phyloP scores from a whole-genome alignment of 2,329 filamentous ascomycete genomes.

The Bimuria novae-zelandiae region DNA sequence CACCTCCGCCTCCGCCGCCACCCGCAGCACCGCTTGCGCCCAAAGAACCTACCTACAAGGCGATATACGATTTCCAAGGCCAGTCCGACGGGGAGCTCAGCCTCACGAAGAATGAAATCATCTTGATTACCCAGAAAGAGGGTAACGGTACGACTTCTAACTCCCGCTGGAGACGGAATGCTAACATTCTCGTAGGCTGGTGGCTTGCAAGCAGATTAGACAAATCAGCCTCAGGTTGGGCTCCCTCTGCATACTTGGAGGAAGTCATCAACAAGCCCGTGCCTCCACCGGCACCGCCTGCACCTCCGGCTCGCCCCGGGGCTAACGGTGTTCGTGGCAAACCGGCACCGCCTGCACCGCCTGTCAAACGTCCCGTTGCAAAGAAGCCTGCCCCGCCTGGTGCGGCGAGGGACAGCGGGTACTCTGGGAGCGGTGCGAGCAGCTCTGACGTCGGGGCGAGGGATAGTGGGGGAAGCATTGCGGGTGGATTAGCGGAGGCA shows the following conservation, averaged over 20 bases:
- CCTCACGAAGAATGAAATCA: slow-evolving; percentile 76
- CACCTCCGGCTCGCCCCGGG: slow-evolving; percentile 58
- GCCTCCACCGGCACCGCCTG: slow-evolving; percentile 59
- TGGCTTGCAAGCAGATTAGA: slow-evolving; percentile 83
- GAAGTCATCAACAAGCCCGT: slow-evolving; percentile 67
- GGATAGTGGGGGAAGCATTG: slow-evolving; percentile 50
- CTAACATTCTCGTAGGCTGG: slow-evolving; percentile 69
- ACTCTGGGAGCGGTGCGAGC: slow-evolving; percentile 48
- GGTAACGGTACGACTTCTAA: slow-evolving; percentile 73
- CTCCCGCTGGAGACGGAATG: slow-evolving; percentile 1
- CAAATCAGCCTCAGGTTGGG: slow-evolving; percentile 81
- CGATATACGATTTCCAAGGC: slow-evolving; percentile 88
- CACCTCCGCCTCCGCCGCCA: slow-evolving; percentile 67
- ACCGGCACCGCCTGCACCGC: slow-evolving; percentile 75
- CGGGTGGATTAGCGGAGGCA: slow-evolving; percentile 57
- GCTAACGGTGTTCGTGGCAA: slow-evolving; percentile 65
- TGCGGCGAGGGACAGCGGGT: slow-evolving; percentile 69
- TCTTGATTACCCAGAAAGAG: slow-evolving; percentile 93
- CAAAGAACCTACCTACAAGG: slow-evolving; percentile 80
- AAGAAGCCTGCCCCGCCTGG: slow-evolving; percentile 72
- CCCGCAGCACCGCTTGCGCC: slow-evolving; percentile 62
- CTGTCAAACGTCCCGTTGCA: slow-evolving; percentile 75
- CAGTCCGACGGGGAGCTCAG: slow-evolving; percentile 85
- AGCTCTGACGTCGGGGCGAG: slow-evolving; percentile 45
- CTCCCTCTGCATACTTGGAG: slow-evolving; percentile 91